These are phyloP conservation scores for Metschnikowia chrysomelidarum DNA, from an alignment of 805 yeast species.

Conservation along the genomic window DNA sequence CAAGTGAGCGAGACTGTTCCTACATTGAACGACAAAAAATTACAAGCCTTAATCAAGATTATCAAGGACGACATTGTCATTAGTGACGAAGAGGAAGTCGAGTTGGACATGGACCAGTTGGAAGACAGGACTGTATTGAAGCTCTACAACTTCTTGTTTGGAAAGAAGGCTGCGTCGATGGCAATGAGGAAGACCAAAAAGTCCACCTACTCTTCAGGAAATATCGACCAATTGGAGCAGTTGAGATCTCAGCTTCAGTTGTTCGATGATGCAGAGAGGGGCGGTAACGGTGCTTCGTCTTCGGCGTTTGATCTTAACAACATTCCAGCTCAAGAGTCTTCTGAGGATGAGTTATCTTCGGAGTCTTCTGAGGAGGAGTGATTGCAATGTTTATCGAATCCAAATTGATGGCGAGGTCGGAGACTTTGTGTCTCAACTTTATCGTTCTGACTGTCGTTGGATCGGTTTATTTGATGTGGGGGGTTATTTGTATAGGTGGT, in stretches of 20 bases:
- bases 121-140: slow-evolving; percentile 81
- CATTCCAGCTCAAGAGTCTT: slow-evolving; percentile 40
- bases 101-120: slow-evolving; percentile 90
- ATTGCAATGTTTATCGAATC: slow-evolving; percentile 4
- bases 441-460: too few relatives aligned
- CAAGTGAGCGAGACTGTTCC: slow-evolving; percentile 85
- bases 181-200: slow-evolving; percentile 46
- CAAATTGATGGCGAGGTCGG: neutral
- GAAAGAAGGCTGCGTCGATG: slow-evolving; percentile 36
- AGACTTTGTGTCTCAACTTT: too few relatives aligned
- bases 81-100: slow-evolving; percentile 83
- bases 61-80: slow-evolving; percentile 65
- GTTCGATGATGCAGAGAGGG: slow-evolving; percentile 35
- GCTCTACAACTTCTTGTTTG: slow-evolving; percentile 74
- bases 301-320: slow-evolving; percentile 32
- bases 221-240: slow-evolving; percentile 60
- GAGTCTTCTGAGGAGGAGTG: slow-evolving; percentile 76
- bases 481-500: too few relatives aligned
- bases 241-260: slow-evolving; percentile 50
- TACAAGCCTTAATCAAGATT: slow-evolving; percentile 79
- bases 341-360: slow-evolving; percentile 50
- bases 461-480: too few relatives aligned
- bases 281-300: slow-evolving; percentile 19
- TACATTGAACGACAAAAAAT: slow-evolving; percentile 71
- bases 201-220: slow-evolving; percentile 29